These are phyloP conservation scores for Scytalidium lignicola DNA, from an alignment of 2,329 filamentous ascomycete species.

Conservation along the genomic window DNA sequence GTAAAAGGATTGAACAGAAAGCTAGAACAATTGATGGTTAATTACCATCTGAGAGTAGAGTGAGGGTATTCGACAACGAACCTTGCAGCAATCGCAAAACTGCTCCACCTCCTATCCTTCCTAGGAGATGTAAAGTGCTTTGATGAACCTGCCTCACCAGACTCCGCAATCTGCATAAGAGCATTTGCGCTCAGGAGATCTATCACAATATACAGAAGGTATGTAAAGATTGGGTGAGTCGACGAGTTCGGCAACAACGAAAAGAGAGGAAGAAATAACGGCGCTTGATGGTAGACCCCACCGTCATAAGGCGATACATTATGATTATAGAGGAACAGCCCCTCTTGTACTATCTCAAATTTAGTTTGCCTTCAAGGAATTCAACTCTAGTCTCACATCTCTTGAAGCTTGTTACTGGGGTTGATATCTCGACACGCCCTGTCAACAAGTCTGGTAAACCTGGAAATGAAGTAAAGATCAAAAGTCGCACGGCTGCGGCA, in stretches of 20 bases:
- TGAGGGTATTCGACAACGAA: constrained; percentile 36
- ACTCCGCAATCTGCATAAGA: constrained; percentile 73
- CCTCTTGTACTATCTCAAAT: constrained; percentile 74
- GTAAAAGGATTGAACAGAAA: constrained; percentile 96
- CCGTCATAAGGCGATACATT: constrained; percentile 97
- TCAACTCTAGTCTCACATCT: constrained; percentile 57
- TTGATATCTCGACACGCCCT: constrained; percentile 91
- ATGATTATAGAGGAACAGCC: constrained; percentile 90
- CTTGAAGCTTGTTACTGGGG: constrained; percentile 96
- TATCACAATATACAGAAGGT: constrained; percentile 72
- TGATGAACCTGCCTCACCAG: constrained; percentile 70
- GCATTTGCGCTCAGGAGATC: constrained; percentile 81
- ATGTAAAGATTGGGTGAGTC: constrained; percentile 65
- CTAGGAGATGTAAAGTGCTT: constrained; percentile 74
- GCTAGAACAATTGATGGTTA: constrained; percentile 37
- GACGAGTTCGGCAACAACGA: constrained; percentile 72
- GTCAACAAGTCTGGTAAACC: constrained; percentile 79
- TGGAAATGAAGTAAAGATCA: constrained; percentile 78
- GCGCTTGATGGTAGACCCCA: constrained; percentile 77
- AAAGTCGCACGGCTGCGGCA: constrained; percentile 72
- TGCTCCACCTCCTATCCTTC: constrained; percentile 68
- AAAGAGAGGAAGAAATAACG: constrained; percentile 86
- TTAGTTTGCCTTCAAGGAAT: constrained; percentile 6
- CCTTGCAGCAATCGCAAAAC: constrained; percentile 72
- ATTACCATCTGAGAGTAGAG: not conserved